Percentiles rank a stretch among this genome's conserved stretches.
These are phyloP conservation scores for Biancaea sappan DNA, from an alignment of 306 rosid species.

Conservation along the genomic window DNA sequence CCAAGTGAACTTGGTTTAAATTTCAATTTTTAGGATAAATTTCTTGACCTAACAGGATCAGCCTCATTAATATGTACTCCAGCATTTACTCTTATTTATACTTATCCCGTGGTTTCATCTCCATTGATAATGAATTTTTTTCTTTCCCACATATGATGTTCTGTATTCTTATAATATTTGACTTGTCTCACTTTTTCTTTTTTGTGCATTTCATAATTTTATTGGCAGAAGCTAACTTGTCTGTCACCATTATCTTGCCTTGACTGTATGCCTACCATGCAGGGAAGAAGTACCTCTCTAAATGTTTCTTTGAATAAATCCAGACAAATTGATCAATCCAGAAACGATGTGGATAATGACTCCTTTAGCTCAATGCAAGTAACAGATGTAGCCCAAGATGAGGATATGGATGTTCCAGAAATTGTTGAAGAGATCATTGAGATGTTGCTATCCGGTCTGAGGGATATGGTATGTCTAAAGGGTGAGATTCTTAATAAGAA, in stretches of 20 bases:
- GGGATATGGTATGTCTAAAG: conserved; percentile 83
- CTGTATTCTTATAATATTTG: background rate
- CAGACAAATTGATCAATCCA: conserved; percentile 40
- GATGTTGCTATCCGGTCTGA: conserved; percentile 83
- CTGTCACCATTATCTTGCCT: conserved; percentile 38
- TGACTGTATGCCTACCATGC: conserved; percentile 42
- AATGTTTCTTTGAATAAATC: conserved; percentile 56
- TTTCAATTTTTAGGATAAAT: conserved; percentile 15
- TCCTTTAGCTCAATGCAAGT: conserved; percentile 39
- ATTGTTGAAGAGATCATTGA: conserved; percentile 95
- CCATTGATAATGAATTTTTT: background rate
- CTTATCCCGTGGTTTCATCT: background rate
- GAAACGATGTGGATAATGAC: conserved; percentile 38
- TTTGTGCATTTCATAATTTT: background rate
- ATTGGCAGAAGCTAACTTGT: conserved; percentile 27
- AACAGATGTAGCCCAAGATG: conserved; percentile 57
- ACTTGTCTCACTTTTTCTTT: background rate
- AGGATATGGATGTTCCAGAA: conserved; percentile 93
- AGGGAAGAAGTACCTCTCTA: conserved; percentile 76
- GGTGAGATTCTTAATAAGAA: conserved; percentile 47
- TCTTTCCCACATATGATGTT: background rate
- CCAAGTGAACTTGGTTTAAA: conserved; percentile 14
- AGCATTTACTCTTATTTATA: background rate
- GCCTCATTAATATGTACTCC: background rate
- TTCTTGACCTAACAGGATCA: conserved; percentile 7